These are phyloP conservation scores for Tricholoma hemisulphureum DNA, from an alignment of 768 basidiomycete species.

Conservation along the genomic window DNA sequence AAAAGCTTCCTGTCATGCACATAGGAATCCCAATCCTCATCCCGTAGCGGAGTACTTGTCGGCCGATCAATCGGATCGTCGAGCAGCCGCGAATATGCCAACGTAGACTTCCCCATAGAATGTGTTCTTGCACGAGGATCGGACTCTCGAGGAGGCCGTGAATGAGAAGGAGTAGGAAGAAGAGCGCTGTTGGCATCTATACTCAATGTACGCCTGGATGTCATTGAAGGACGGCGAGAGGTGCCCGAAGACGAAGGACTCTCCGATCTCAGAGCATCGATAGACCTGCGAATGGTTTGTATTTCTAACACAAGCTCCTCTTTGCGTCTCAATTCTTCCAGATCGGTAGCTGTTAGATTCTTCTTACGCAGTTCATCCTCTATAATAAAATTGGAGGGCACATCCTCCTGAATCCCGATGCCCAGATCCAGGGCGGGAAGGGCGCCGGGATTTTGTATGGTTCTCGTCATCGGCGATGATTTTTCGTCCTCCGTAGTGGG, in stretches of 20 bases:
- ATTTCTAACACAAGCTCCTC: slow-evolving; percentile 76
- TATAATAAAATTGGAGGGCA: slow-evolving; percentile 68
- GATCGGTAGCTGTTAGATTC: slow-evolving; percentile 39
- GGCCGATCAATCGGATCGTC: slow-evolving; percentile 64
- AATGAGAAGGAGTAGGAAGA: slow-evolving; percentile 48
- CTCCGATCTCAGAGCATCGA: slow-evolving; percentile 71
- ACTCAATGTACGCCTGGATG: slow-evolving; percentile 68
- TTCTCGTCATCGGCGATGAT: slow-evolving; percentile 49
- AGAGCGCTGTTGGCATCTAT: slow-evolving; percentile 59
- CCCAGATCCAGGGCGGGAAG: slow-evolving; percentile 78
- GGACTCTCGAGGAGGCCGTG: slow-evolving; percentile 66
- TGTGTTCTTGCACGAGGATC: slow-evolving; percentile 70
- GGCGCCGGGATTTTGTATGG: slow-evolving; percentile 50
- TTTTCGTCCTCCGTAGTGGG: slow-evolving; percentile 61
- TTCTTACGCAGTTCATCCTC: slow-evolving; percentile 39
- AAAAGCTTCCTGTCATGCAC: slow-evolving; percentile 81
- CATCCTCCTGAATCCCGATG: slow-evolving; percentile 67
- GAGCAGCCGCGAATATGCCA: slow-evolving; percentile 41
- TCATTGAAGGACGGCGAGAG: slow-evolving; percentile 64
- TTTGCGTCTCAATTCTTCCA: slow-evolving; percentile 64
- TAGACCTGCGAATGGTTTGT: slow-evolving; percentile 73
- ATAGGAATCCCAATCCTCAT: slow-evolving; percentile 86
- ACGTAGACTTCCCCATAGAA: slow-evolving; percentile 66
- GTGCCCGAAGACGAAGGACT: slow-evolving; percentile 61
- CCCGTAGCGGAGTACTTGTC: slow-evolving; percentile 68